phyloP scores from a whole-genome alignment of 2,329 filamentous ascomycete species.

The Metarhizium rileyi region DNA sequence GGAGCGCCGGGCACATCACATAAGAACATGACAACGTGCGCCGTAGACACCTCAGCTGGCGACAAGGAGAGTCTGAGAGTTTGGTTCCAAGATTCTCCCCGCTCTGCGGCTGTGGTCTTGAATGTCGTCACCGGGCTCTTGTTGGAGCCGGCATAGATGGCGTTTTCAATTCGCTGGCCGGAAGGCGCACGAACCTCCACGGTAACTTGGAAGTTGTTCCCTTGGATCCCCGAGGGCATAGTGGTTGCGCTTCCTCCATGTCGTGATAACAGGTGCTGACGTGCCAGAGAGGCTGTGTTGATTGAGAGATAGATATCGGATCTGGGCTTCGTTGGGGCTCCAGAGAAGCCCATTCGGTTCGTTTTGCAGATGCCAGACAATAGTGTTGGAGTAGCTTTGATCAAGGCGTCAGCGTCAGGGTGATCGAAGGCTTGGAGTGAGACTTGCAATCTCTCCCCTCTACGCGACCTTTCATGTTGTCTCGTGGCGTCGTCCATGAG shows the following conservation, averaged over 20 bases:
- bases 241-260: constrained; percentile 65
- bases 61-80: constrained; percentile 74
- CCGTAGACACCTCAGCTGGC: constrained; percentile 67
- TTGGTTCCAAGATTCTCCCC: constrained; percentile 78
- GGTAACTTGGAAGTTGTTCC: constrained; percentile 75
- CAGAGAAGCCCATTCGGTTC: constrained; percentile 85
- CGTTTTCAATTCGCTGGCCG: constrained; percentile 77
- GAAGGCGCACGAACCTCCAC: constrained; percentile 73
- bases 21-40: constrained; percentile 83
- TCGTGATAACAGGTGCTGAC: constrained; percentile 61
- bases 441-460: constrained; percentile 68
- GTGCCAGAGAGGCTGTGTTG: constrained; percentile 65
- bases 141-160: constrained; percentile 82
- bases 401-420: constrained; percentile 67
- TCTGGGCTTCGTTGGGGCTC: constrained; percentile 75
- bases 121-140: constrained; percentile 70
- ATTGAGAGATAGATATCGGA: constrained; percentile 95
- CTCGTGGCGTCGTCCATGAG: constrained; percentile 66
- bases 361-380: constrained; percentile 75
- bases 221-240: constrained; percentile 49
- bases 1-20: constrained; percentile 79
- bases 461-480: constrained; percentile 61
- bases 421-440: constrained; percentile 70
- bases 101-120: constrained; percentile 72
- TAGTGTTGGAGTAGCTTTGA: constrained; percentile 79